Conservation (phyloP, 805 yeast species). For the Saturnispora serradocipensis region DNA sequence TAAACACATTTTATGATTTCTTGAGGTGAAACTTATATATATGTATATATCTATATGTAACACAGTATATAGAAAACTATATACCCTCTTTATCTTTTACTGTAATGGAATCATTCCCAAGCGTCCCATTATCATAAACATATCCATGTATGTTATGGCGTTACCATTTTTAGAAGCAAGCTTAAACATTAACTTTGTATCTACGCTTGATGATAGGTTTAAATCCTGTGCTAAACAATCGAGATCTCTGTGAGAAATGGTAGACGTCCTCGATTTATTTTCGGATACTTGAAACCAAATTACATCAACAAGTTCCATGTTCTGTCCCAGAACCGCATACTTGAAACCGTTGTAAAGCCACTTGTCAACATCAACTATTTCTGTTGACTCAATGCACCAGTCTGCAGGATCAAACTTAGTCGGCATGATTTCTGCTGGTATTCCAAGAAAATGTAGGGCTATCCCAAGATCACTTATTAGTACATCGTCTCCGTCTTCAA, state of each 20-base stretch:
- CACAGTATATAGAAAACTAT: not conserved
- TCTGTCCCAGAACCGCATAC: slow-evolving; percentile 28
- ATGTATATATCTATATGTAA: not conserved
- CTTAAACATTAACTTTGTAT: slow-evolving; percentile 31
- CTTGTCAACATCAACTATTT: slow-evolving; percentile 40
- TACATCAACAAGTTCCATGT: slow-evolving; percentile 28
- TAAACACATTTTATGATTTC: slow-evolving; percentile 56
- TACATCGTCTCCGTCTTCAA: slow-evolving; percentile 32
- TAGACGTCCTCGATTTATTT: not conserved
- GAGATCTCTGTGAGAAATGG: slow-evolving; percentile 7
- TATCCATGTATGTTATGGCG: slow-evolving; percentile 34
- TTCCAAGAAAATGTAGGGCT: slow-evolving; percentile 1
- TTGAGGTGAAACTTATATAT: not conserved
- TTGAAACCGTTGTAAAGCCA: slow-evolving; percentile 33
- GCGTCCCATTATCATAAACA: slow-evolving; percentile 40
- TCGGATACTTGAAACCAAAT: slow-evolving; percentile 32
- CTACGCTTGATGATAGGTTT: slow-evolving; percentile 27
- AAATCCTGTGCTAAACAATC: slow-evolving; percentile 15
- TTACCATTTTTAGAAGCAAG: slow-evolving; percentile 32
- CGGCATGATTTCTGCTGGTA: slow-evolving; percentile 8
- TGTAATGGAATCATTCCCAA: slow-evolving; percentile 27
- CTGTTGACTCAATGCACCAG: slow-evolving; percentile 19
- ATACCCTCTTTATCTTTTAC: not conserved
- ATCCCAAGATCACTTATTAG: slow-evolving; percentile 20
- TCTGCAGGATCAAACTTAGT: not conserved